Conservation (phyloP, 768 basidiomycete genomes). For the Psilocybe sp. region DNA sequence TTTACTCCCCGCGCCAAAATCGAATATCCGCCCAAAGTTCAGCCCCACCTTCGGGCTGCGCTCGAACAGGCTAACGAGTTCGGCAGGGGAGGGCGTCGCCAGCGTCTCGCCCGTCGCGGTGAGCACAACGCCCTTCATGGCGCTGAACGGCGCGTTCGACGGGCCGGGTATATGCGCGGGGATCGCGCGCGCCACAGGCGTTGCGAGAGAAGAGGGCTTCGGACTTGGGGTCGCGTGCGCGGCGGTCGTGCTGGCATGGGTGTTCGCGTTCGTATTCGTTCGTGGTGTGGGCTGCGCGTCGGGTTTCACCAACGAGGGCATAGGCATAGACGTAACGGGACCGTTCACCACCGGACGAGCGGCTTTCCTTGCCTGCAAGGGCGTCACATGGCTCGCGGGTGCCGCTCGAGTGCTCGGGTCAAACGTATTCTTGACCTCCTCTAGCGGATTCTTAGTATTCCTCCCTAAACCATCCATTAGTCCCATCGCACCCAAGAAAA, state of each 20-base stretch:
- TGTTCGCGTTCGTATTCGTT: not conserved
- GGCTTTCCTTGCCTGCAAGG: conserved; percentile 2
- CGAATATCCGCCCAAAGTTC: conserved; percentile 78
- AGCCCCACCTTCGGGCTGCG: conserved; percentile 69
- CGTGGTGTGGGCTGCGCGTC: conserved; percentile 26
- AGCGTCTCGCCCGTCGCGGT: conserved; percentile 76
- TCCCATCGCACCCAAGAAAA: not conserved
- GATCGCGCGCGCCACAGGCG: conserved; percentile 51
- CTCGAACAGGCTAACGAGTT: conserved; percentile 65
- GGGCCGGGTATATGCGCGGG: conserved; percentile 31
- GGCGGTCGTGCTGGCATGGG: too few relatives aligned
- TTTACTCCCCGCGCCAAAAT: conserved; percentile 43
- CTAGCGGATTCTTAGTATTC: conserved; percentile 59
- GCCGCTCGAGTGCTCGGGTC: conserved; percentile 39
- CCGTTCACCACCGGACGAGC: not conserved
- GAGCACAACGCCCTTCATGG: conserved; percentile 77
- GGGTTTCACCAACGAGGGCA: conserved; percentile 5
- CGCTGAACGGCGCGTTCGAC: conserved; percentile 27
- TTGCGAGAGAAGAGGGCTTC: not conserved
- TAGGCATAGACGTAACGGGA: too few relatives aligned
- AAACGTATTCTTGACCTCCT: conserved; percentile 74
- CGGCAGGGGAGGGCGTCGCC: conserved; percentile 66
- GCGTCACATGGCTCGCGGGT: conserved; percentile 22
- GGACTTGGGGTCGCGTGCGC: too few relatives aligned
- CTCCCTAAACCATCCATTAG: conserved; percentile 27